phyloP scores from a whole-genome alignment of 176 grass and related monocot species.

The Hsuehochloa calcarea region DNA sequence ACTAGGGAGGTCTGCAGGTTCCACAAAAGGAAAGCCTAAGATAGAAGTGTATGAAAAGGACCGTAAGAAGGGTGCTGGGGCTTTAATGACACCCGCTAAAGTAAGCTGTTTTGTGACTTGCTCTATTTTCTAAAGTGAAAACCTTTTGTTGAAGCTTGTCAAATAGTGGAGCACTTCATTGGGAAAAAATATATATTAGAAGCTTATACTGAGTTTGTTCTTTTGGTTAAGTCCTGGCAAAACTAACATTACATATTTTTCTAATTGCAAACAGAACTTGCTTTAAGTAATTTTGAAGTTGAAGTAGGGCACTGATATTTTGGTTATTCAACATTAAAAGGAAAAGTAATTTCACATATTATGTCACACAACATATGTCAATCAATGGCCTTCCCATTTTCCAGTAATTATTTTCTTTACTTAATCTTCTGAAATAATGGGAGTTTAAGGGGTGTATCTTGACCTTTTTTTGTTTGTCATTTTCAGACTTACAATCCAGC shows the following conservation, averaged over 20 bases:
- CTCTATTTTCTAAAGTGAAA: not conserved
- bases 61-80: constrained; percentile 70
- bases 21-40: constrained; percentile 85
- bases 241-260: not conserved
- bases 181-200: not conserved
- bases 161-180: not conserved
- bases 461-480: not conserved
- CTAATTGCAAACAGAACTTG: not conserved
- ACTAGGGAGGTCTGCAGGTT: constrained; percentile 60
- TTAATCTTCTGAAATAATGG: not conserved
- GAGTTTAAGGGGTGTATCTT: not conserved
- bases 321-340: not conserved
- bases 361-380: not conserved
- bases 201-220: not conserved
- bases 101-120: constrained; percentile 35
- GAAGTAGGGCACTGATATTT: not conserved
- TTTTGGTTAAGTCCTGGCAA: not conserved
- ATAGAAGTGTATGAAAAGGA: constrained; percentile 88
- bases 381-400: not conserved
- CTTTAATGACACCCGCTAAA: constrained; percentile 68
- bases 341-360: not conserved
- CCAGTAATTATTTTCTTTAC: not conserved
- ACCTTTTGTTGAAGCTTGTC: not conserved
- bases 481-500: constrained; percentile 76
- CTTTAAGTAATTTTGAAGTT: not conserved